Evolutionary conservation across 371 early-diverging fungal genomes (phyloP), one percentile per base, ranked within the genome.

Genomic region (Mucor mucedo): DNA sequence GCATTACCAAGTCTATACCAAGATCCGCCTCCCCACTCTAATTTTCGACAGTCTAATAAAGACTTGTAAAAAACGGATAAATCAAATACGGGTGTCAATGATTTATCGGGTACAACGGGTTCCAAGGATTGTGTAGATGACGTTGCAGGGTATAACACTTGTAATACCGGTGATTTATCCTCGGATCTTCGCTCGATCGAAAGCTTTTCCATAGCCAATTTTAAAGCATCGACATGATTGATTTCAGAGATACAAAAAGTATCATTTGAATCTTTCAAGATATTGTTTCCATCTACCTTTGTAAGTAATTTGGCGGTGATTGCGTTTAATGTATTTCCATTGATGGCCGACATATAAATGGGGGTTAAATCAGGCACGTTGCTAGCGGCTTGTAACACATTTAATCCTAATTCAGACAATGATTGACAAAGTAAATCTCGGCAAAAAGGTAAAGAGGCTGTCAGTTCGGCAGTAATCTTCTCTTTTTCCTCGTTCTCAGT

Each of bases 1-100:
- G 72, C 77, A 39, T 84, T 84, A 21, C 96, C 96, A 63, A 88
- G 85, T n/a, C 73, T 77, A 58, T 67, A 69, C 65, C 66, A 64
- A 6, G 62, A 50, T 29, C 63, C 66, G 5, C 62, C 62, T 63
- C 63, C 69, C 65, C 67, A 63, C 48, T 69, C 70, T 28, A 58
- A 49, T 4, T 57, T 55, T 60, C 74, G 65, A 33, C 67, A 52
- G 4, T 63, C 54, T 35, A 52, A 39, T 56, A 85, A 63, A 30
- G 70, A 28, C 32, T 72, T 13, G 54, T 75, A 82, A 64, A 69
- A 88, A 0, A 35, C 39, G n/a, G 48, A 35, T 2, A 61, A 27
- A 45, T 64, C 54, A 53, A 71, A 71, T n/a, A 42, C 42, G 14
- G 68, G 68, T 7, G 65, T 71, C 16, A 58, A 7, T 2, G 62